Conservation (phyloP, 805 yeast genomes). For the Metschnikowia gruessii region DNA sequence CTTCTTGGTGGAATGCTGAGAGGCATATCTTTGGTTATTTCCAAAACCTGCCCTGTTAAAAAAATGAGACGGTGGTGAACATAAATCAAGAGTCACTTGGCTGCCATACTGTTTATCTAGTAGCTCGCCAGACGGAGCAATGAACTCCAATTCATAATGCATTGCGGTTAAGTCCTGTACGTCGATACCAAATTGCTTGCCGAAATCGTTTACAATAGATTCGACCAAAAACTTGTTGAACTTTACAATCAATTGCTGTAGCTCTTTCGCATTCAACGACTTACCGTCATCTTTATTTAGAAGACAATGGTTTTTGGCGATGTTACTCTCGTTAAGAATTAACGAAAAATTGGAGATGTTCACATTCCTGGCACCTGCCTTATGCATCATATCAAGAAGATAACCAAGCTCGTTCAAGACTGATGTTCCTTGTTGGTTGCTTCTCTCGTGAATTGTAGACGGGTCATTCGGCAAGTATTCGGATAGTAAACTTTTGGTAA, state of each 20-base stretch:
- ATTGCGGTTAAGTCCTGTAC: slow-evolving; percentile 41
- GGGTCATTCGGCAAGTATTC: slow-evolving; percentile 45
- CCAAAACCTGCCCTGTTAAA: slow-evolving; percentile 23
- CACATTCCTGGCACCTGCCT: slow-evolving; percentile 69
- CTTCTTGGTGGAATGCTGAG: slow-evolving; percentile 22
- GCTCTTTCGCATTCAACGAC: slow-evolving; percentile 42
- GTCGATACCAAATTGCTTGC: slow-evolving; percentile 23
- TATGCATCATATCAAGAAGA: slow-evolving; percentile 84
- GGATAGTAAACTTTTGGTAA: slow-evolving; percentile 51
- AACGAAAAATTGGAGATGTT: slow-evolving; percentile 74
- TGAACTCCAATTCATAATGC: slow-evolving; percentile 40
- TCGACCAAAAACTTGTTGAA: slow-evolving; percentile 61
- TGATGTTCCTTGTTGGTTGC: slow-evolving; percentile 45
- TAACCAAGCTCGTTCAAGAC: slow-evolving; percentile 82
- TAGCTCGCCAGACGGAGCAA: slow-evolving; percentile 39
- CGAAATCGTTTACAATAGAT: slow-evolving; percentile 50
- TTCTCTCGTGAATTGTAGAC: slow-evolving; percentile 24
- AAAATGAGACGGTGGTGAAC: slow-evolving; percentile 34
- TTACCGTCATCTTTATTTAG: slow-evolving; percentile 48
- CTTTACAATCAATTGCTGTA: slow-evolving; percentile 45
- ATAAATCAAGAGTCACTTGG: slow-evolving; percentile 44
- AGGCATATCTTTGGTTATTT: slow-evolving; percentile 6
- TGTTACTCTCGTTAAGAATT: slow-evolving; percentile 32
- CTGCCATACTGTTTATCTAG: slow-evolving; percentile 33
- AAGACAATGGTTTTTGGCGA: slow-evolving; percentile 53